Base-by-base conservation (phyloP, 768 basidiomycete genomes). In the Clavulina sp. region DNA sequence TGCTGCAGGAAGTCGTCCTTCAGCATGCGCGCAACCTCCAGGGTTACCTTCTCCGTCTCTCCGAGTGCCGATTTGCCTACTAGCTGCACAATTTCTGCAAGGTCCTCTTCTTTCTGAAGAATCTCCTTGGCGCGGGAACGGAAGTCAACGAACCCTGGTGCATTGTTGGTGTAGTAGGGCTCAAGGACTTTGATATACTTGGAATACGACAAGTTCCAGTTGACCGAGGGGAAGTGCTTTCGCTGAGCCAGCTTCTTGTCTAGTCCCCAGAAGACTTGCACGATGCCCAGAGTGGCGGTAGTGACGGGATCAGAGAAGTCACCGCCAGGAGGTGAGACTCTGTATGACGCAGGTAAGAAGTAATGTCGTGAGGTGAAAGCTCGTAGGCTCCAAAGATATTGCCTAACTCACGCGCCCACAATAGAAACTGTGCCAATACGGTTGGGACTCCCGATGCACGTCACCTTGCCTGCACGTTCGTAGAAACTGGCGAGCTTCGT, bases 221-320 rank as follows among this genome's bases (percentile, higher is more conserved):
- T 96, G 65, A 99, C 93, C n/a, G 92, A 95, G 1, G 95, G 95
- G 75, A 99, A 99, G 65, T 99, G 92, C 66, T 99, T 97, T 56
- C 93, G 77, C 64, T 97, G 95, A 2, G 95, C 95, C 54, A 97
- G 79, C 64, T 93, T 91, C 79, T 99, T 99, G 70, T 97, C 95
- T 26, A 99, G 77, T 65, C 95, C 95, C 95, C 95, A 99, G 77
- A 99, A 99, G 58, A 97, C 95, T 62, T 97, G 95, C 6, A 99
- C 95, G 62, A 99, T 99, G 71, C 91, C 79, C 52, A 99, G 83
- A 2, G 95, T 99, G 32, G 95, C 87, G 41, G 91, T 81, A 5
- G 93, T 97, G 54, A 99, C 95, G 32, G 95, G 95, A 66, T 99
- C 95, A 7, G 95, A 95, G 69, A 96, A 96, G 63, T 99, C 95